phyloP scores from a whole-genome alignment of 176 grass and related monocot species.

The Paspalum notatum region DNA sequence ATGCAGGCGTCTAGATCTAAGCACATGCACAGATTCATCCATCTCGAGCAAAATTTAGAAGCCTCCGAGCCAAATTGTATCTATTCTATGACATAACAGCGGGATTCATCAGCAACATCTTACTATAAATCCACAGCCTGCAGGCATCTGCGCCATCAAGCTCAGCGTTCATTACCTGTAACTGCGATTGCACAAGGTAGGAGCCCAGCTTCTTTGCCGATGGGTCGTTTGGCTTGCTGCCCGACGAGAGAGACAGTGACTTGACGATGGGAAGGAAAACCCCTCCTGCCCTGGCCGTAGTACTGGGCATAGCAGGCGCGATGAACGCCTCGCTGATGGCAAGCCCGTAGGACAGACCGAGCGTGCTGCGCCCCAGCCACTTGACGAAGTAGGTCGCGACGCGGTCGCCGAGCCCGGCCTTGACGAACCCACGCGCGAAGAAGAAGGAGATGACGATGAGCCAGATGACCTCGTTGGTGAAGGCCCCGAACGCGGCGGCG shows the following conservation, averaged over 20 bases:
- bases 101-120: no score
- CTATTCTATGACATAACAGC: no score
- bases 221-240: constrained; percentile 57
- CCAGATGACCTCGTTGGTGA: constrained; percentile 93
- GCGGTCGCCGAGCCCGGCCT: constrained; percentile 77
- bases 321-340: constrained; percentile 83
- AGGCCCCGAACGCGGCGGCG: constrained; percentile 72
- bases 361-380: constrained; percentile 74
- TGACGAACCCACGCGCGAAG: constrained; percentile 83
- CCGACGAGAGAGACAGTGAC: constrained; percentile 64
- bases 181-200: not conserved
- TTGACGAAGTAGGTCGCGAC: constrained; percentile 91
- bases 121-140: no score
- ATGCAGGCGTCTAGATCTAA: no score
- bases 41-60: no score
- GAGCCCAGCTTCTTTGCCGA: not conserved
- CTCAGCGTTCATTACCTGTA: not conserved
- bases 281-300: constrained; percentile 78
- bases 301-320: constrained; percentile 86
- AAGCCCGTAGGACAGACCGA: constrained; percentile 78
- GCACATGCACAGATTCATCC: no score
- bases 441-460: constrained; percentile 94
- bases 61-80: no score
- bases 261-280: constrained; percentile 80
- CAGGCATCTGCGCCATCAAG: no score